Base-by-base conservation (phyloP, 495 filamentous ascomycete genomes). In the Neurospora sp. region DNA sequence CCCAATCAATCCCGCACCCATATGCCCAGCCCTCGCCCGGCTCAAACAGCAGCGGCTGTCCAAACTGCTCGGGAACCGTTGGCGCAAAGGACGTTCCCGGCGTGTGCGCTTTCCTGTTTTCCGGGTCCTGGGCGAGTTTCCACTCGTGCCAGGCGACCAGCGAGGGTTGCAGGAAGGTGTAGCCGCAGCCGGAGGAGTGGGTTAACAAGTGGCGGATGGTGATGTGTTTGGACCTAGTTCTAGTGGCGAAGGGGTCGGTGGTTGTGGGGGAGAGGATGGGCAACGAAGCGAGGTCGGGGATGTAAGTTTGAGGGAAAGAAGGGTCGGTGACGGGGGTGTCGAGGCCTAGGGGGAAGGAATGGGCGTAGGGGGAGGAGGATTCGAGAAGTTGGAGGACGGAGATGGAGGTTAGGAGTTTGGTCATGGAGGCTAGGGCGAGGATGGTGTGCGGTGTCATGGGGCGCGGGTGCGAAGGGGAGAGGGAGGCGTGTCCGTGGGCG, bases 11-110 rank as follows among this genome's bases (percentile, higher is more conserved):
- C 0, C 78, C 75, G 8, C 70, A 69, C n/a, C 82, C 78, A 61
- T 84, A 83, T 1, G 59, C 73, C 81, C 81, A 84, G 3, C 76
- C 76, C 20, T 76, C 73, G 8, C 83, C 83, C 0, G 81, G 83
- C 45, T 82, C 77, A 69, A 80, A 83, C 1, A 80, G 20, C 1
- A 84, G 74, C 10, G 82, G 82, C 40, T 35, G 35, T 4, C 35
- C 74, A 76, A 78, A 80, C 16, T 74, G 69, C 9, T 71, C 74
- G 8, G 74, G 78, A 4, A 82, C 79, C 7, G 78, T 73, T 6
- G 22, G 3, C 20, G 53, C 22, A 7, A 61, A 61, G 53, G 53
- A 27, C 6, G 53, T 37, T 37, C 35, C 35, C 35, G 35, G 35
- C 0, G 35, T 37, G 5, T 37, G 35, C 35, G 35, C 6, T 37